Evolutionary conservation across 164 flowering plant genomes (phyloP), one percentile per base, ranked within the genome.

Genomic region (Liquidambar formosana): DNA sequence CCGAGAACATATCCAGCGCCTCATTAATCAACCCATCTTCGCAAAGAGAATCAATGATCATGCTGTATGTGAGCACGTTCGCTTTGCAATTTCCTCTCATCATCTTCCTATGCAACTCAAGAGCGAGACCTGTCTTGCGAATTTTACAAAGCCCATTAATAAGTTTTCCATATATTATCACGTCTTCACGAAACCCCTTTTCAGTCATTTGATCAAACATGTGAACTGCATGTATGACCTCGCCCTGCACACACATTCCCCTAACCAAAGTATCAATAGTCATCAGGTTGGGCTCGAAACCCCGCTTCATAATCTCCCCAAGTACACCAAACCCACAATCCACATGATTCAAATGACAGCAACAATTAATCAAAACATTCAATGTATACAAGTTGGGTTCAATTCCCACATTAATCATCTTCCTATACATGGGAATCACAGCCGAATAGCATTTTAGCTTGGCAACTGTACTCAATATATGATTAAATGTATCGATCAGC

Each of bases 41-140:
- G 68, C 62, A 63, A 56, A 71, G 73, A 16, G 62, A 11, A 46
- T 57, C 57, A 28, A 71, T 71, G 25, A 71, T 54, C 46, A 16
- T 57, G 47, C 63, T 48, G 16, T 63, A 64, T 0, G 63, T 54
- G 12, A 44, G 8, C 19, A 63, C 27, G 28, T 71, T 27, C 1
- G 57, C 63, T 26, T 71, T 54, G 19, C 63, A 63, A 54, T 41
- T 44, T 14, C 15, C 22, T 21, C 5, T 18, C 72, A 69, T 62
- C 52, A 69, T 69, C 43, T 51, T 52, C 66, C 33, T 61, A n/a
- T 49, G 61, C 66, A 69, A 69, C 26, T 61, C 41, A 41, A 69
- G 2, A 53, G 72, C 72, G 25, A 22, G 21, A 61, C 28, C 22
- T 4, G 43, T 62, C 59, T 53, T 41, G 4, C 49, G 38, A 69